Conservation (phyloP, 208 protist species). For the Trypanosoma platydactyli region DNA sequence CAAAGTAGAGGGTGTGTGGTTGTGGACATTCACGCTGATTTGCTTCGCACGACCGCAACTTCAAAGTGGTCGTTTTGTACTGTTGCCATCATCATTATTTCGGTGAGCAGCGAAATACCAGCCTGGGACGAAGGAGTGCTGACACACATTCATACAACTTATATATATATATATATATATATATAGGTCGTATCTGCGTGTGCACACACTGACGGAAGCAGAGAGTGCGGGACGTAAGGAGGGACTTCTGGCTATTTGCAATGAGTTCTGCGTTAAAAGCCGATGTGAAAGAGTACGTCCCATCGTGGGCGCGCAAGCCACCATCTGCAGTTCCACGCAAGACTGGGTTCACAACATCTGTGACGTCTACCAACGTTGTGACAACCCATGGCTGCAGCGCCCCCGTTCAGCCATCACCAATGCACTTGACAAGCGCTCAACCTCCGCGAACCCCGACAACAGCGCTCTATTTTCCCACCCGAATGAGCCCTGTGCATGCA, state of each 20-base stretch:
- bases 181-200: not conserved
- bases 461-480: slow-evolving; percentile 50
- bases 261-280: slow-evolving; percentile 1
- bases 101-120: too few species aligned
- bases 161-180: slow-evolving; percentile 4
- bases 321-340: slow-evolving; percentile 2
- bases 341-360: slow-evolving; percentile 23
- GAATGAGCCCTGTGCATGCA: slow-evolving; percentile 61
- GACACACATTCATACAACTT: slow-evolving; percentile 4
- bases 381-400: slow-evolving; percentile 7
- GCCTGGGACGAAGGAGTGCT: not conserved
- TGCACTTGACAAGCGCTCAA: slow-evolving; percentile 23
- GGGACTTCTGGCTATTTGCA: too few species aligned
- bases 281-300: slow-evolving; percentile 38
- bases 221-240: too few species aligned
- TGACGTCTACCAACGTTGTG: slow-evolving; percentile 21
- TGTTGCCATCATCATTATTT: too few species aligned
- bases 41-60: too few species aligned
- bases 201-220: not conserved
- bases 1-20: too few species aligned
- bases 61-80: too few species aligned
- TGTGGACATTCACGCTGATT: too few species aligned
- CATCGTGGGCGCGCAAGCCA: slow-evolving; percentile 20
- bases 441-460: slow-evolving; percentile 33
- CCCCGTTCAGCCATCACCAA: slow-evolving; percentile 17